A percentile compares a stretch with the other conserved stretches of the same genome.
These are phyloP conservation scores for Lactarius sp. DNA, from an alignment of 768 basidiomycete species.

Conservation along the genomic window DNA sequence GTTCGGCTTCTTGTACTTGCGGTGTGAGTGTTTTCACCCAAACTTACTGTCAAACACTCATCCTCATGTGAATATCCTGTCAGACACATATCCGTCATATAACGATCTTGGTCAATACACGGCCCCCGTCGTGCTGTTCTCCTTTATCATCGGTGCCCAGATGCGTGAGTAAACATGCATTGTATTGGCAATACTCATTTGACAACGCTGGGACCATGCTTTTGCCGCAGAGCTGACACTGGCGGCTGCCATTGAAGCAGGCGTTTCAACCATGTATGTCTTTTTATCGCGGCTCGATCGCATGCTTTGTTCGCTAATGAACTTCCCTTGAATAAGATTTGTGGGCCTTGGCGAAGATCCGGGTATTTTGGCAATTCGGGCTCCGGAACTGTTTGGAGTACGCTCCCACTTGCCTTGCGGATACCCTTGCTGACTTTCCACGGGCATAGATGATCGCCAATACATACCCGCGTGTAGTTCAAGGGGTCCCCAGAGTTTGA, in stretches of 20 bases:
- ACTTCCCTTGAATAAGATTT: slow-evolving; percentile 43
- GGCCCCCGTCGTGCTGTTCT: slow-evolving; percentile 68
- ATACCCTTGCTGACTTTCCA: not conserved
- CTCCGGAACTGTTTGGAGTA: slow-evolving; percentile 65
- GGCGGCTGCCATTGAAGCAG: slow-evolving; percentile 74
- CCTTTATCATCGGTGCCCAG: slow-evolving; percentile 73
- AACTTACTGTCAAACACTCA: not conserved
- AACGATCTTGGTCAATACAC: slow-evolving; percentile 73
- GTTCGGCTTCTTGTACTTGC: slow-evolving; percentile 73
- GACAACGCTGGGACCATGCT: not conserved
- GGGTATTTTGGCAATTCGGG: slow-evolving; percentile 64
- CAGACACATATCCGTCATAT: slow-evolving; percentile 71
- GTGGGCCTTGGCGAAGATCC: slow-evolving; percentile 85
- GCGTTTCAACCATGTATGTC: slow-evolving; percentile 78
- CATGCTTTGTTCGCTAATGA: not conserved
- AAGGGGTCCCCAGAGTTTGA: slow-evolving; percentile 45
- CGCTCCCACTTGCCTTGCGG: slow-evolving; percentile 24
- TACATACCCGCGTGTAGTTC: slow-evolving; percentile 65
- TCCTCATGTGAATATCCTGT: slow-evolving; percentile 12
- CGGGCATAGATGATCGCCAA: slow-evolving; percentile 52
- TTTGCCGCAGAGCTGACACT: slow-evolving; percentile 52
- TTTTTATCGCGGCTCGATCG: slow-evolving; percentile 1
- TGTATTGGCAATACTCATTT: slow-evolving; percentile 6
- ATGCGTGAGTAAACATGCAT: slow-evolving; percentile 48
- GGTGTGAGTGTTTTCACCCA: slow-evolving; percentile 41